These are phyloP conservation scores for Fomitopsis pinicola DNA, from an alignment of 1,284 basidiomycete species.

Conservation along the genomic window DNA sequence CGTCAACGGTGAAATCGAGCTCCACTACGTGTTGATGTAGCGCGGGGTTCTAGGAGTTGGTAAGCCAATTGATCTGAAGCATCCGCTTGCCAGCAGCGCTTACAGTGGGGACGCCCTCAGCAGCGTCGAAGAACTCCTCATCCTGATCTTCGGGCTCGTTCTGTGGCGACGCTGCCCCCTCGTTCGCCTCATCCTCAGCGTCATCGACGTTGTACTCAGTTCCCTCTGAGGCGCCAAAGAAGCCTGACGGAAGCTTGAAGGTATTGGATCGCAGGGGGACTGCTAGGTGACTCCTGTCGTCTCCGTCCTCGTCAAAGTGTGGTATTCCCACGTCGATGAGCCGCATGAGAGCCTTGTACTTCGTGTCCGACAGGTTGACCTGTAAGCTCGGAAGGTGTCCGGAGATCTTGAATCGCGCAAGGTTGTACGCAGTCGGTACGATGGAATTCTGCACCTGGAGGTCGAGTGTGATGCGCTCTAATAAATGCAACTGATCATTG, in stretches of 20 bases:
- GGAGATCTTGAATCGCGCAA: conserved; percentile 90
- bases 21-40: conserved; percentile 86
- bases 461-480: conserved; percentile 92
- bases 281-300: conserved; percentile 20
- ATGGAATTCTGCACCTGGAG: conserved; percentile 94
- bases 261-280: conserved; percentile 16
- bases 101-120: conserved; percentile 61
- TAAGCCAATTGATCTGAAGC: not conserved
- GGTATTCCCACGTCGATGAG: conserved; percentile 92
- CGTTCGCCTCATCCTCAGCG: conserved; percentile 45
- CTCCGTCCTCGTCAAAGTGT: conserved; percentile 56
- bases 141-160: conserved; percentile 30
- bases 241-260: conserved; percentile 49
- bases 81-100: conserved; percentile 15
- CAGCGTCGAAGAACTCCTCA: conserved; percentile 75
- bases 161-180: conserved; percentile 28
- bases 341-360: conserved; percentile 94
- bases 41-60: conserved; percentile 40
- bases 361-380: conserved; percentile 93
- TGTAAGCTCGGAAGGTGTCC: conserved; percentile 88
- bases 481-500: conserved; percentile 72
- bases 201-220: conserved; percentile 70
- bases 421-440: conserved; percentile 79
- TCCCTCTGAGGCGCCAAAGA: conserved; percentile 45
- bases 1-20: conserved; percentile 86